phyloP scores from a whole-genome alignment of 73 alveolate species.

The Paramecium primaurelia region DNA sequence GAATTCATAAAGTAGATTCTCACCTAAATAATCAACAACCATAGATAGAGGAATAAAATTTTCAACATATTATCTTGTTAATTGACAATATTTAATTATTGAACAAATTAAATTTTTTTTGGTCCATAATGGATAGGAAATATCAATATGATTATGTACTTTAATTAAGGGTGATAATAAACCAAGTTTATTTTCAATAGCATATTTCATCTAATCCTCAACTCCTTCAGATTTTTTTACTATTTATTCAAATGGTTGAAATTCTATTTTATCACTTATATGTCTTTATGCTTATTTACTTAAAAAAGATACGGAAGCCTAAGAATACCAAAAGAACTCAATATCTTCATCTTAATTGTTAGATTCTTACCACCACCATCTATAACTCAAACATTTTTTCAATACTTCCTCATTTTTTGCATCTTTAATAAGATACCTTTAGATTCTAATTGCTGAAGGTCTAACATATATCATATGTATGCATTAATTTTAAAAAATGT shows the following conservation, averaged over 20 bases:
- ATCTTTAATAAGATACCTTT: neutral
- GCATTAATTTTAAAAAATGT: neutral
- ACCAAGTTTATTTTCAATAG: neutral
- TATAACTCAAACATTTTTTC: neutral
- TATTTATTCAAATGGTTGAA: neutral
- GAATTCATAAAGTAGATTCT: neutral
- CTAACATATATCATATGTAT: neutral
- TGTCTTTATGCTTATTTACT: neutral
- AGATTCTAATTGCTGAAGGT: neutral
- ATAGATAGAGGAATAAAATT: neutral
- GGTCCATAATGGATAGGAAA: neutral
- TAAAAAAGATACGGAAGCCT: neutral
- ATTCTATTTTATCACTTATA: neutral
- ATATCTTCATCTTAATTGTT: neutral
- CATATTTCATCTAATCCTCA: constrained; percentile 35
- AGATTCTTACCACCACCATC: constrained; percentile 15
- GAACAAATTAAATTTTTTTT: neutral
- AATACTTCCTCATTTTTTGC: neutral
- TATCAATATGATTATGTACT: neutral
- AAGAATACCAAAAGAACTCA: neutral
- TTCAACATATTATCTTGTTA: neutral
- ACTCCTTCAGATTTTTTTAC: neutral
- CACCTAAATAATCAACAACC: neutral
- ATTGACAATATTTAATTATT: neutral
- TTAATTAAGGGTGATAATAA: neutral